Evolutionary conservation across 805 yeast species (phyloP).

Genomic region (Candida jianshihensis): DNA sequence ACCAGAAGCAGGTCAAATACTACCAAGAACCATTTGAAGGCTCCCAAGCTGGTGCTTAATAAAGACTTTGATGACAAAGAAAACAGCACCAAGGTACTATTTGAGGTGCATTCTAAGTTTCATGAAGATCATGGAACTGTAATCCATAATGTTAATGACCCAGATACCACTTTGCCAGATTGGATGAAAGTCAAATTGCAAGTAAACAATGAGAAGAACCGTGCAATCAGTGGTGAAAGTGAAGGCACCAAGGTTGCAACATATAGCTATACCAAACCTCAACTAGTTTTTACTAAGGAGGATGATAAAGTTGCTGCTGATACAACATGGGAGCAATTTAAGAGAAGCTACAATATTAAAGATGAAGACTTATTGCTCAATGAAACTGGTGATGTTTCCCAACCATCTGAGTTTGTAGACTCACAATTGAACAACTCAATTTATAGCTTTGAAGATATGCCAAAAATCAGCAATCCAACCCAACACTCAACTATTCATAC

Average conservation of each 20-base stretch:
- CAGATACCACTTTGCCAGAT: slow-evolving; percentile 13
- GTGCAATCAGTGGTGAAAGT: neutral
- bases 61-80: slow-evolving; percentile 11
- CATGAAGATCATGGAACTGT: slow-evolving; percentile 12
- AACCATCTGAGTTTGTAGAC: neutral
- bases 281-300: neutral
- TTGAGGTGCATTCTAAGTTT: no score
- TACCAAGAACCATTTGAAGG: slow-evolving; percentile 6
- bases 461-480: slow-evolving; percentile 8
- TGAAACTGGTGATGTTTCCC: slow-evolving; percentile 2
- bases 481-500: slow-evolving; percentile 11
- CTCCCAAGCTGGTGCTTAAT: slow-evolving; percentile 6
- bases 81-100: no score
- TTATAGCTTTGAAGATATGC: slow-evolving; percentile 20
- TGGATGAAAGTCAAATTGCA: slow-evolving; percentile 16
- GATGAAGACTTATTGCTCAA: slow-evolving; percentile 6
- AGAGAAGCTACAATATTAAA: slow-evolving; percentile 12
- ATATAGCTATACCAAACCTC: neutral
- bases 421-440: slow-evolving; percentile 7
- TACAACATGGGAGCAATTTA: slow-evolving; percentile 20
- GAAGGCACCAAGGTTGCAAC: slow-evolving; percentile 1
- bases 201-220: neutral
- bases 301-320: slow-evolving; percentile 3
- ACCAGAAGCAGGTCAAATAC: neutral
- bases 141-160: slow-evolving; percentile 9